Evolutionary conservation across 352 stramenopile species (phyloP), one percentile per base, ranked within the genome.

Genomic region (Globisporangium sylvaticum): DNA sequence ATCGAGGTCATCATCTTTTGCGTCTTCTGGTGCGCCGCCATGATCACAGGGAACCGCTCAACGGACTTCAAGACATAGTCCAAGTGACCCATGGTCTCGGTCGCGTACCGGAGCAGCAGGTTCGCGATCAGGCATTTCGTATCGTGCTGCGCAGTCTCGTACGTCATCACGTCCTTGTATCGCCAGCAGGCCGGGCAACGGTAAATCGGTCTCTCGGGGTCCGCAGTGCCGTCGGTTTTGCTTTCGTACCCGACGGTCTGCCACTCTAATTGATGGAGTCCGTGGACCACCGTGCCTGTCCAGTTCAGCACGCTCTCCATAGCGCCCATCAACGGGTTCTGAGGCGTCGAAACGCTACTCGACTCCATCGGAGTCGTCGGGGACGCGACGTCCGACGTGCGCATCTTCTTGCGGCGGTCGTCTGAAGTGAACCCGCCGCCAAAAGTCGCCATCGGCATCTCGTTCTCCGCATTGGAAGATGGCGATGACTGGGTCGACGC

Each of bases 121-220:
- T 94, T 94, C 8, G 87, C 87, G 39, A 95, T 93, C 56, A 93
- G 53, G 44, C 87, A 95, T 75, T 93, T 93, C 25, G 79, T 85
- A 60, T 95, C 87, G 69, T 95, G 87, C 44, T 93, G 83, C 7
- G 86, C 84, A 22, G 81, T 89, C 24, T 95, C 84, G 60, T 90
- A 92, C 14, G 87, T 93, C 81, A 95, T 91, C 54, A 87, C 77
- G 58, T 92, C 83, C 65, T 95, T 93, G 78, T 93, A 92, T 50
- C 84, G 75, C 84, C 84, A 93, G 68, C 87, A 95, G 0, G 87
- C 83, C 1, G 87, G 87, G 61, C 87, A 95, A 0, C 87, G 87
- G 50, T 93, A 95, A 57, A 95, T 93, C 10, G 84, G 81, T 32
- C 84, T 79, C 42, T 95, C 84, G 0, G 79, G 78, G 52, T 95